Base-by-base conservation (phyloP, 148 eudicot species). In the Amaranthus cruentus region DNA sequence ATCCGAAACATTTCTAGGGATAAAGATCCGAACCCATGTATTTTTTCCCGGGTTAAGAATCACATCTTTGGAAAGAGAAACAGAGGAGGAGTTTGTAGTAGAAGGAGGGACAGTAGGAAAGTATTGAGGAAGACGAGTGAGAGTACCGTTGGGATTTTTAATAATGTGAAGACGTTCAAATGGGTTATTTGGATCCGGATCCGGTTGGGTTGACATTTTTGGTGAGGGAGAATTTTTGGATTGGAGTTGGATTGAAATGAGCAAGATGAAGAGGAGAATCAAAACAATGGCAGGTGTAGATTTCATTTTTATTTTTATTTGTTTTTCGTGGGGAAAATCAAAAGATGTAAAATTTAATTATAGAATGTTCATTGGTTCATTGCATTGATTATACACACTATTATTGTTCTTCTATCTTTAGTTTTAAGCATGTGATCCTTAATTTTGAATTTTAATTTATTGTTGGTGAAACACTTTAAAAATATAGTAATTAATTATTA, bases 1-100 rank as follows among this genome's bases (percentile, higher is more conserved):
- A 3, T 4, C 11, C 11, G 54, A 7, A 3, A 7, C 42, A 69
- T 44, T 8, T 48, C 57, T n/a, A 0, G 84, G 81, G 1, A 82
- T 70, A 77, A 70, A 82, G 76, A 82, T 68, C 51, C 84, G 83
- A 72, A 72, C 76, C 82, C 80, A 75, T 9, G 75, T 79, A 52
- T 63, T 21, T 7, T 55, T 62, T 0, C 63, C 52, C 28, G 77
- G 69, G 68, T 82, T 64, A 4, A 79, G 50, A 47, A 62, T 60
- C 47, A 79, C 55, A 18, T 79, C 85, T 38, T 75, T 82, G 52
- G 85, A 82, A 63, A 75, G 47, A 8, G 72, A 63, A 1, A 14
- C 66, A 4, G 73, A 53, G 10, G 55, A 13, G 10, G 75, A 4
- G 64, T 66, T 28, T 7, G 73, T 62, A 0, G 62, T 15, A 4